Conservation (phyloP, 352 stramenopile genomes). For the Phytopythium litorale region DNA sequence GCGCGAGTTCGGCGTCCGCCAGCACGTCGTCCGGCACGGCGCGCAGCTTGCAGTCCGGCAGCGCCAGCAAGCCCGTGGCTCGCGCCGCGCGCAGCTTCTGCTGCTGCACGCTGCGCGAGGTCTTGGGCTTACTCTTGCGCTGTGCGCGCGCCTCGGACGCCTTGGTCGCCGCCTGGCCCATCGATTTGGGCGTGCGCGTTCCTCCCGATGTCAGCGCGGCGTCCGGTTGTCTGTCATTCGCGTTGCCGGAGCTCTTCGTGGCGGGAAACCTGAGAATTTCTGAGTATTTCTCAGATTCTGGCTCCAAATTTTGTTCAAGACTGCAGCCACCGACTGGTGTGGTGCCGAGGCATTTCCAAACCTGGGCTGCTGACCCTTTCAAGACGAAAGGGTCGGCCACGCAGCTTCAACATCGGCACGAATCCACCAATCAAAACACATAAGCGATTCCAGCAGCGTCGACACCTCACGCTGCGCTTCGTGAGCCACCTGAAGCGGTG, state of each 20-base stretch:
- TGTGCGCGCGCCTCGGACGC: slow-evolving; percentile 59
- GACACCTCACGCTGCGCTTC: too few relatives aligned
- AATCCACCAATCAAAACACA: too few relatives aligned
- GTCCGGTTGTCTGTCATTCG: too few relatives aligned
- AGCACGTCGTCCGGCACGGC: slow-evolving; percentile 58
- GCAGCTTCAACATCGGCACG: too few relatives aligned
- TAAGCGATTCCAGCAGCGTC: too few relatives aligned
- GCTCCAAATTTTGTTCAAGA: too few relatives aligned
- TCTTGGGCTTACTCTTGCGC: slow-evolving; percentile 82
- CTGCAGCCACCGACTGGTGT: too few relatives aligned
- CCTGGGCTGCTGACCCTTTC: too few relatives aligned
- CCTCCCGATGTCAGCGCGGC: too few relatives aligned
- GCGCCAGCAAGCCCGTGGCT: slow-evolving; percentile 61
- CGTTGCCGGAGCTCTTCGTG: background rate
- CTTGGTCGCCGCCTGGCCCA: slow-evolving; percentile 69
- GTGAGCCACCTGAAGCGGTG: too few relatives aligned
- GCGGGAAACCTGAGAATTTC: background rate
- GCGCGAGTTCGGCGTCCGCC: slow-evolving; percentile 23
- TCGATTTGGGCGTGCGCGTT: slow-evolving; percentile 6
- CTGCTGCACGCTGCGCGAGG: slow-evolving; percentile 62
- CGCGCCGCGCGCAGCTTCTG: slow-evolving; percentile 70
- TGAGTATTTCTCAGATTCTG: background rate
- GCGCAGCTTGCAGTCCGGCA: slow-evolving; percentile 75
- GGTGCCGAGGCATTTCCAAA: too few relatives aligned
- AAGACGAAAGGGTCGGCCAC: too few relatives aligned